Evolutionary conservation across 2,329 filamentous ascomycete species (phyloP).

Genomic region (Colletotrichum sp.): DNA sequence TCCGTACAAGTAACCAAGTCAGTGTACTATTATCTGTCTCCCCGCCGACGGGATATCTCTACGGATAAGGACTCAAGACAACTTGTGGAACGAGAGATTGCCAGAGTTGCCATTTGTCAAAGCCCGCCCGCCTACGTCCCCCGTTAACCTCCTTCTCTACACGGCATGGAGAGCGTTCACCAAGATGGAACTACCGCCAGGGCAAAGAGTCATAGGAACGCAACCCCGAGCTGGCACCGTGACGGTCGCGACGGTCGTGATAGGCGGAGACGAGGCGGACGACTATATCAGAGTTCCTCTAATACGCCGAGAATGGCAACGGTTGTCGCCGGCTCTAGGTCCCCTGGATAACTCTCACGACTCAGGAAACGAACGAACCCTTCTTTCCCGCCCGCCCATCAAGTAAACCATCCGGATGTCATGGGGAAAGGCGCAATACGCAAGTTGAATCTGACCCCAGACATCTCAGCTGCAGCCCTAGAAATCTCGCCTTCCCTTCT

Average conservation of each 20-base stretch:
- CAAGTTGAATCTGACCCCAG: too few relatives aligned
- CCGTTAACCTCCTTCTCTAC: background rate
- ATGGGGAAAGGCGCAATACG: background rate
- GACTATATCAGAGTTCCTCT: background rate
- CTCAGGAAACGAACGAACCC: background rate
- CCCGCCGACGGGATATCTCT: background rate
- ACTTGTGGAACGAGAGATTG: background rate
- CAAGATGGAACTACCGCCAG: background rate
- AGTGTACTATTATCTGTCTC: background rate
- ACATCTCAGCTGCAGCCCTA: background rate
- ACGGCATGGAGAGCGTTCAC: background rate
- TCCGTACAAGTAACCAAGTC: background rate
- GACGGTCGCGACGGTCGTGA: background rate
- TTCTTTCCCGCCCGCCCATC: background rate
- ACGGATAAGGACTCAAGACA: background rate
- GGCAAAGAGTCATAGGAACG: background rate
- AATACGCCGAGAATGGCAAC: background rate
- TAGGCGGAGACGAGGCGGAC: background rate
- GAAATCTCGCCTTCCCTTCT: background rate
- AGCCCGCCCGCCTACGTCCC: background rate
- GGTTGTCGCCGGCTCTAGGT: background rate
- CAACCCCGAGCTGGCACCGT: background rate
- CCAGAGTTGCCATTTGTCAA: background rate
- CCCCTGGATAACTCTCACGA: background rate
- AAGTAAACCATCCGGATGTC: background rate